phyloP scores from a whole-genome alignment of 805 yeast species.

The Yamadazyma tumulicola region DNA sequence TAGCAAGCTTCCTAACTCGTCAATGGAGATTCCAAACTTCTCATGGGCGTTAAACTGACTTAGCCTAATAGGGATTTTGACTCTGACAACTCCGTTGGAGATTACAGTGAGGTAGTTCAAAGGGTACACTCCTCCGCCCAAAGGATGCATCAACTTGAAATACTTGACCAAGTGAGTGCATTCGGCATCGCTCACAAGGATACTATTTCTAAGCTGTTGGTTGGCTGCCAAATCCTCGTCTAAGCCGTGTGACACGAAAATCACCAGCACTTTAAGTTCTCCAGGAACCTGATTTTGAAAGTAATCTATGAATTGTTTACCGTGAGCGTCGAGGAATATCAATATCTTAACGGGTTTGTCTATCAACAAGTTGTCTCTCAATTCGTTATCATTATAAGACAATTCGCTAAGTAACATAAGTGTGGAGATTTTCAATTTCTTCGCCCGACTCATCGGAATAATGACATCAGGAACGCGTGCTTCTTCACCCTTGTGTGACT shows the following conservation, averaged over 20 bases:
- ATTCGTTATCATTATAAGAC: conserved; percentile 42
- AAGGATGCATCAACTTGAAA: conserved; percentile 27
- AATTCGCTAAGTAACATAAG: conserved; percentile 1
- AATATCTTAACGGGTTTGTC: conserved; percentile 14
- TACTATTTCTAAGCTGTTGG: not conserved
- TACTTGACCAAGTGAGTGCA: conserved; percentile 21
- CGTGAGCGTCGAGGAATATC: conserved; percentile 29
- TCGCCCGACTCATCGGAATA: conserved; percentile 5
- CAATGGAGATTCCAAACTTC: conserved; percentile 17
- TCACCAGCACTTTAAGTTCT: not conserved
- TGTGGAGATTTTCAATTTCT: conserved; percentile 2
- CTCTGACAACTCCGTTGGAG: conserved; percentile 7
- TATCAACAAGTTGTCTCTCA: conserved; percentile 87
- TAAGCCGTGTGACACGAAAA: conserved; percentile 8
- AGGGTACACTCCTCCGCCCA: conserved; percentile 37
- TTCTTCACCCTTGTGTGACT: not conserved
- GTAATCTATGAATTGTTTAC: conserved; percentile 25
- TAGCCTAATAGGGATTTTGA: conserved; percentile 17
- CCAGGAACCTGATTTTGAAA: conserved; percentile 11
- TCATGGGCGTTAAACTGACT: conserved; percentile 17
- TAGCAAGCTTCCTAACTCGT: conserved; percentile 9
- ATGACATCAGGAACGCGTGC: conserved; percentile 3
- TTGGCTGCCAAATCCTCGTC: not conserved
- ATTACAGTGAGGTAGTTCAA: conserved; percentile 23
- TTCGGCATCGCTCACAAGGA: conserved; percentile 11